Conservation (phyloP, 2,329 filamentous ascomycete genomes). For the Penicillium sp. region DNA sequence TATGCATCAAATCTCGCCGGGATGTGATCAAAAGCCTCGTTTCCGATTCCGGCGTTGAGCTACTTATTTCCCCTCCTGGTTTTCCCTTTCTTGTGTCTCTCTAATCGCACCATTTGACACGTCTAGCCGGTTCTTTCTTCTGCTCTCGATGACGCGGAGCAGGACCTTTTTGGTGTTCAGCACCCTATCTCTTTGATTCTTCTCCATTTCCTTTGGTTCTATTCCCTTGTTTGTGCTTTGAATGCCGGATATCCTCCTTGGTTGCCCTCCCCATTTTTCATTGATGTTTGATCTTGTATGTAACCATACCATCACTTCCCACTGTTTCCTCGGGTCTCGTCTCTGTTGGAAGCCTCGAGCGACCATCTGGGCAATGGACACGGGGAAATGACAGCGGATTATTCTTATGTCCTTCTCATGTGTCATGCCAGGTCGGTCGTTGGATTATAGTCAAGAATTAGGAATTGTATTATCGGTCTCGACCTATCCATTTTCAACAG, state of each 20-base stretch:
- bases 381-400: constrained; percentile 26
- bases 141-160: constrained; percentile 24
- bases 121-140: constrained; percentile 22
- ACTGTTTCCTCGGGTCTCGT: constrained; percentile 25
- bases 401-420: constrained; percentile 34
- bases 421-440: constrained; percentile 35
- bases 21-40: constrained; percentile 23
- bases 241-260: constrained; percentile 39
- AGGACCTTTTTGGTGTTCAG: constrained; percentile 17
- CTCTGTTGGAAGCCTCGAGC: constrained; percentile 25
- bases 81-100: constrained; percentile 21
- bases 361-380: constrained; percentile 22
- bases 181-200: constrained; percentile 26
- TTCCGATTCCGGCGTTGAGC: constrained; percentile 23
- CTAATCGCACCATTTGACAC: constrained; percentile 29
- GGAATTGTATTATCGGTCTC: constrained; percentile 23
- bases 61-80: constrained; percentile 22
- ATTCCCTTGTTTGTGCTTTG: constrained; percentile 23
- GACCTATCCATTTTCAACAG: constrained; percentile 10
- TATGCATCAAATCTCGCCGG: constrained; percentile 25
- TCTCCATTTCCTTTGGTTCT: constrained; percentile 24
- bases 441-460: constrained; percentile 29
- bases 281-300: constrained; percentile 28
- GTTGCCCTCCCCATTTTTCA: constrained; percentile 21
- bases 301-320: constrained; percentile 28